Percentiles rank a stretch among this genome's conserved stretches.
Evolutionary conservation across 345 rosid species (phyloP).

Genomic region (Anastatica hierochuntica): DNA sequence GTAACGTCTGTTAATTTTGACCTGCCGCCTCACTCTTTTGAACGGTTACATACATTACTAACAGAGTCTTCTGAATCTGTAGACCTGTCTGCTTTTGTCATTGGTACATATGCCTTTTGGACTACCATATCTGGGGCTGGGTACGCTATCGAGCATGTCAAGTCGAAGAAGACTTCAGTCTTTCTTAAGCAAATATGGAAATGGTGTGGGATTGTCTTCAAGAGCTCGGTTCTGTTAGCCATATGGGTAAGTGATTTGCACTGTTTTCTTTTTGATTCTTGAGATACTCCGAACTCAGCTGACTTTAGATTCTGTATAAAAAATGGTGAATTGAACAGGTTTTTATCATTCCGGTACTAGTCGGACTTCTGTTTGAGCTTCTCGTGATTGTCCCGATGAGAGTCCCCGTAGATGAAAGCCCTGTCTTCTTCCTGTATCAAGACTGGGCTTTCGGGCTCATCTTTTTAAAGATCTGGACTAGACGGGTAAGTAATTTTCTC

Average conservation of each 20-base stretch:
- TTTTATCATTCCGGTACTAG: constrained; percentile 86
- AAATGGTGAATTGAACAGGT: constrained; percentile 54
- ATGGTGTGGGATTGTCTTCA: constrained; percentile 80
- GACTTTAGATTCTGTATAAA: background rate
- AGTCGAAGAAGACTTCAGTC: constrained; percentile 61
- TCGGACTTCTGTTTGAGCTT: constrained; percentile 93
- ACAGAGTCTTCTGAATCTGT: constrained; percentile 6
- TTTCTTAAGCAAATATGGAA: constrained; percentile 58
- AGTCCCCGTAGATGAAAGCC: constrained; percentile 98
- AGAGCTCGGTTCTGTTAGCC: constrained; percentile 76
- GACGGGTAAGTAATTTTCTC: constrained; percentile 48
- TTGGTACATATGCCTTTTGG: constrained; percentile 95
- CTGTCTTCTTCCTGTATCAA: constrained; percentile 94
- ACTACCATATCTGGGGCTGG: constrained; percentile 80
- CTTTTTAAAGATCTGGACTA: constrained; percentile 97
- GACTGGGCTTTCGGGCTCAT: constrained; percentile 99
- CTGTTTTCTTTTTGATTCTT: background rate
- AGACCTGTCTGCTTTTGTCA: constrained; percentile 91
- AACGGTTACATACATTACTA: background rate
- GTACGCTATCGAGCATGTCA: constrained; percentile 69
- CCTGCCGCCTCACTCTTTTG: background rate
- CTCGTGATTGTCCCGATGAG: constrained; percentile 98
- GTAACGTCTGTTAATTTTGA: constrained; percentile 29
- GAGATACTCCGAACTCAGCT: background rate
- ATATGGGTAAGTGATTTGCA: constrained; percentile 98